Evolutionary conservation across 2,329 filamentous ascomycete genomes (phyloP), one percentile per base, ranked within the genome.

Genomic region (Calonectria crousiana): DNA sequence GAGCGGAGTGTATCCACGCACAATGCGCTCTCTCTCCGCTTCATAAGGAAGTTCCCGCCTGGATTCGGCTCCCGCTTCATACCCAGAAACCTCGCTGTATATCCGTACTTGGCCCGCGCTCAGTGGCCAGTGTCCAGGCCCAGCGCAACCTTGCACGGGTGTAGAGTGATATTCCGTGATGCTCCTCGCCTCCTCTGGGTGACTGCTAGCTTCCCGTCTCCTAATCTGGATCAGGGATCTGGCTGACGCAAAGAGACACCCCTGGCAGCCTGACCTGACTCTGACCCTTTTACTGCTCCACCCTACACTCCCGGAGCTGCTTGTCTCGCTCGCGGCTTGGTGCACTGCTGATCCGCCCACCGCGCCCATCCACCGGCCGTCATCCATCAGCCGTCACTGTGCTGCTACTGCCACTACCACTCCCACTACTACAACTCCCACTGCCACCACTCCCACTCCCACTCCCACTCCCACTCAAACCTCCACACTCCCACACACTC

Each of bases 201-300:
- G 44, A 64, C 53, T 67, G 69, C 71, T 73, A 69, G 69, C 76
- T 73, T 75, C 75, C 71, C 73, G 77, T 76, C 74, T 67, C 77
- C 75, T 75, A 78, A 76, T 78, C 75, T 78, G 64, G 76, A 77
- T 76, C 77, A 78, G 69, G 78, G 77, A 79, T 80, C 76, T 80
- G 71, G 72, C 75, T 80, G 78, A 79, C 73, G 77, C 75, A 80
- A 79, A 68, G 73, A 62, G 70, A 60, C 73, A 67, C 75, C 71
- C 77, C 76, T 68, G 73, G 51, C 34, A 51, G 73, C 44, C 72
- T 78, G 74, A 76, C 78, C 72, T 79, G 78, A 78, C 77, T 79
- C 75, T 77, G 74, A 75, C 71, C 67, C 62, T 64, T 70, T 56
- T 51, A 41, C 41, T 30, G 44, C 73, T 73, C 70, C 60, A 69